Evolutionary conservation across 805 yeast species (phyloP).

Genomic region (Pichia thaimueangensis): DNA sequence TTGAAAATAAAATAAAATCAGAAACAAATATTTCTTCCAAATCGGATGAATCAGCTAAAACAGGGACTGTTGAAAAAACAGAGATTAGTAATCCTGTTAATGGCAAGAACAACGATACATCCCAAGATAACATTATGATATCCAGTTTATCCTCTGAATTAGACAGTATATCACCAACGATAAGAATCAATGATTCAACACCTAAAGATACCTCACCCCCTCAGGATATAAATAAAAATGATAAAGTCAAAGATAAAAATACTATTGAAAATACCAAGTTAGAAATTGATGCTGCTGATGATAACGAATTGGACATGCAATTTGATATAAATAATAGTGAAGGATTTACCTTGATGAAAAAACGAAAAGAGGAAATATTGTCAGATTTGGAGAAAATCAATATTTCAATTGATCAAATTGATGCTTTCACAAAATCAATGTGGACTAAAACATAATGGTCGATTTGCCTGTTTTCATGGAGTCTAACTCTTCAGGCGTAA

Average conservation of each 20-base stretch:
- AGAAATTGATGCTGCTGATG: neutral
- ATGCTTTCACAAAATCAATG: conserved; percentile 36
- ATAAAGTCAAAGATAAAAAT: neutral
- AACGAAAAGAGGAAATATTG: conserved; percentile 44
- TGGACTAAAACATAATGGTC: conserved; percentile 30
- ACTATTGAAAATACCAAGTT: neutral
- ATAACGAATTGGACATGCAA: conserved; percentile 5
- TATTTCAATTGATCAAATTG: conserved; percentile 41
- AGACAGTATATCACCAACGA: neutral
- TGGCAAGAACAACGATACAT: neutral
- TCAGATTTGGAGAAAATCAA: conserved; percentile 47
- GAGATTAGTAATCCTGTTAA: neutral
- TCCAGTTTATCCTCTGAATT: conserved; percentile 1
- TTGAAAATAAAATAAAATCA: conserved; percentile 4
- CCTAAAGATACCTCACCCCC: neutral
- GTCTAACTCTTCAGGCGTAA: too few relatives aligned
- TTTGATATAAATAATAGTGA: conserved; percentile 32
- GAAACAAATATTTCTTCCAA: neutral
- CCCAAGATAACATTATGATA: neutral
- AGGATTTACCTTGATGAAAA: conserved; percentile 45
- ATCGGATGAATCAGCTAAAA: too few relatives aligned
- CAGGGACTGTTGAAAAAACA: neutral
- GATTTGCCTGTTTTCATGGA: too few relatives aligned
- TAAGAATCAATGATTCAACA: neutral
- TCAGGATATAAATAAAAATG: neutral